phyloP scores from a whole-genome alignment of 2,329 filamentous ascomycete genomes.

The Neophaeococcomyces mojaviensis region DNA sequence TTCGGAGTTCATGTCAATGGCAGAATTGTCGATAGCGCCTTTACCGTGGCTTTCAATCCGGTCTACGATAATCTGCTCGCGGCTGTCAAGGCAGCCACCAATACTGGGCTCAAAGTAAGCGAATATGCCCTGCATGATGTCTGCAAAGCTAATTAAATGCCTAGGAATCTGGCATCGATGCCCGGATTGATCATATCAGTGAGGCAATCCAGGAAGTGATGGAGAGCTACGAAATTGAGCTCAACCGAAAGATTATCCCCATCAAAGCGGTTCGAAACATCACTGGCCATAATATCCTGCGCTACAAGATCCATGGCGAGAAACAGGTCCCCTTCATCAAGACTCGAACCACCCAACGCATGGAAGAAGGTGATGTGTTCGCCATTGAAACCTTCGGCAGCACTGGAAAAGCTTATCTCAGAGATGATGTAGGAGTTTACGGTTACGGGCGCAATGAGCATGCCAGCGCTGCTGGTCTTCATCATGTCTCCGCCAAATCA shows the following conservation, averaged over 20 bases:
- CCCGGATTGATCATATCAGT: constrained; percentile 48
- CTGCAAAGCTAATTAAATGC: constrained; percentile 11
- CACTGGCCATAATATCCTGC: constrained; percentile 49
- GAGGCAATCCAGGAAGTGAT: constrained; percentile 54
- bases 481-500: constrained; percentile 48
- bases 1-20: constrained; percentile 76
- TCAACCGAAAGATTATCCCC: constrained; percentile 45
- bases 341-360: constrained; percentile 40
- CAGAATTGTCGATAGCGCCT: constrained; percentile 70
- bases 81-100: constrained; percentile 61
- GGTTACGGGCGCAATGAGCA: constrained; percentile 43
- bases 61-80: constrained; percentile 60
- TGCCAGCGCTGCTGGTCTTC: constrained; percentile 31
- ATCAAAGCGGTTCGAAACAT: constrained; percentile 50
- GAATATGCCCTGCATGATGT: constrained; percentile 1
- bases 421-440: constrained; percentile 47
- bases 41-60: constrained; percentile 61
- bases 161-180: constrained; percentile 48
- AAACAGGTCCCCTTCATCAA: constrained; percentile 51
- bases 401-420: constrained; percentile 44
- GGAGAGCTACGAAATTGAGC: constrained; percentile 55
- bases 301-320: constrained; percentile 49
- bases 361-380: constrained; percentile 54
- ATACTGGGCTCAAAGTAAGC: constrained; percentile 46
- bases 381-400: constrained; percentile 54